Base-by-base conservation (phyloP, 192 early-diverging fungal species). In the Mortierella claussenii region DNA sequence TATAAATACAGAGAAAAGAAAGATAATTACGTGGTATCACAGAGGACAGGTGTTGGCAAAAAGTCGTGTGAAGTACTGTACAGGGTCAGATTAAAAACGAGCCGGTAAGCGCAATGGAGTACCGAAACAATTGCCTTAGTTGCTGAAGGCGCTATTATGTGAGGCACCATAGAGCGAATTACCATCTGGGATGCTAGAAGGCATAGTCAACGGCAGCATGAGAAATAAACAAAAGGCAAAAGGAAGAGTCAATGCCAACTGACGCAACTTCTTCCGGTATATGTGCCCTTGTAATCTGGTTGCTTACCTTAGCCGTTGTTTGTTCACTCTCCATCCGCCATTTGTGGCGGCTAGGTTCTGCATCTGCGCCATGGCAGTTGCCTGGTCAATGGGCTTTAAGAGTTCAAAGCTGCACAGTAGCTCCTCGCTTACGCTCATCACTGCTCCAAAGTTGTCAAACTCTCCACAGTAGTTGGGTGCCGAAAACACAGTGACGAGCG, bases 391-490 rank as follows among this genome's bases (percentile, higher is more conserved):
- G 36, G 89, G 89, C 75, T 89, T 88, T 31, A 91, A 83, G 51
- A 94, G 85, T 83, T 92, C 92, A 84, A 98, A 98, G 37, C 90
- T 92, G 65, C 96, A 98, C 73, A 98, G 80, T 32, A 98, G 83
- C 60, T 93, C 89, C 59, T 94, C 93, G 58, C 94, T 93, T 51
- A 97, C 94, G 59, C 82, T 87, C 96, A 98, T 98, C 60, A 98
- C 89, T 2, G 95, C 96, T 15, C 93, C 94, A 62, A 84, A 84
- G 79, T 92, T 94, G 61, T 93, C 95, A 82, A 98, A 98, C 83
- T 98, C 96, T 59, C 95, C 95, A 75, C 97, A 98, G 79, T 97
- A 97, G 79, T 98, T 97, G 53, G 97, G 95, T 10, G 97, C 97
- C 5, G 92, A 93, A 62, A 98, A 98, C 9, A 98, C 86, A 5